Evolutionary conservation across 2,329 filamentous ascomycete species (phyloP).

Genomic region (Sclerotinia sclerotiorum): DNA sequence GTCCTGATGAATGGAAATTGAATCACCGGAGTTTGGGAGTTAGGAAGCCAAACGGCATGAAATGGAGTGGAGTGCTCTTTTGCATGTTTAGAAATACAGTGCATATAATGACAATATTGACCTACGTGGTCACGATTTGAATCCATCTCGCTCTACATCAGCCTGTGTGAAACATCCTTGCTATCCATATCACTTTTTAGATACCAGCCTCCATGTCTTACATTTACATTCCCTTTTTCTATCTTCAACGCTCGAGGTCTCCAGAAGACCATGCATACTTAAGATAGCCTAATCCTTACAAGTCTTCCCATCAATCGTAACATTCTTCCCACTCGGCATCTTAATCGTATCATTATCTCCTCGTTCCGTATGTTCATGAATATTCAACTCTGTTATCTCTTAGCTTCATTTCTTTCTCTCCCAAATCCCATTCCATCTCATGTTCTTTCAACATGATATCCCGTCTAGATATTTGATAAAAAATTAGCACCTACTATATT

Average conservation of each 20-base stretch:
- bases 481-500: constrained; percentile 56
- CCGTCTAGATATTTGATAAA: background rate
- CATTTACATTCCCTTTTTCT: background rate
- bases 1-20: constrained; percentile 20
- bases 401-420: constrained; percentile 7
- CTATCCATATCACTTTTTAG: background rate
- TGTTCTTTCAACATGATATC: background rate
- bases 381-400: constrained; percentile 66
- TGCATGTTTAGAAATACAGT: constrained; percentile 19
- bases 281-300: constrained; percentile 8
- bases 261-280: background rate
- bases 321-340: constrained; percentile 45
- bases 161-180: background rate
- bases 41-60: constrained; percentile 24
- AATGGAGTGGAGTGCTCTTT: constrained; percentile 3
- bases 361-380: constrained; percentile 87
- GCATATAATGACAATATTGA: constrained; percentile 16
- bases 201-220: background rate
- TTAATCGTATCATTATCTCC: constrained; percentile 93
- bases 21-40: constrained; percentile 35
- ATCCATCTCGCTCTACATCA: background rate
- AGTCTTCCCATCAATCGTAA: constrained; percentile 40
- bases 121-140: constrained; percentile 11
- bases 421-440: background rate
- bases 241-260: background rate